Conservation (phyloP, 148 eudicot genomes). For the Spergularia bocconei region DNA sequence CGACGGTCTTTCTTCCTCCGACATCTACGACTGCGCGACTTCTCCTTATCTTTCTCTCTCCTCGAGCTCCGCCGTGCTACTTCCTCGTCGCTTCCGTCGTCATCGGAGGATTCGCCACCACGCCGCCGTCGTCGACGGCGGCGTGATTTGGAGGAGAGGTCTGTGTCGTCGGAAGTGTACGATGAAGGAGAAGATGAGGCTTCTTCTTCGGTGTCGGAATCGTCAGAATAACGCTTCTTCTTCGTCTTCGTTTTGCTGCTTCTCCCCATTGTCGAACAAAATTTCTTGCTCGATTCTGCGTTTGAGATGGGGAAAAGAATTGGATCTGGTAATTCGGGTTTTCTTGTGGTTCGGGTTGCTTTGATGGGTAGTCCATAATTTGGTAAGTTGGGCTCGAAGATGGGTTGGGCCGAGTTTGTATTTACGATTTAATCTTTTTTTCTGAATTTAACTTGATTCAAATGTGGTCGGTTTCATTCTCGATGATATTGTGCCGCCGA, state of each 20-base stretch:
- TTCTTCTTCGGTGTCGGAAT: constrained; percentile 10
- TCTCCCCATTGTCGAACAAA: constrained; percentile 23
- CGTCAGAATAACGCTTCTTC: constrained; percentile 10
- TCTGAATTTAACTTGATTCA: no score
- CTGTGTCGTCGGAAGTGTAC: constrained; percentile 14
- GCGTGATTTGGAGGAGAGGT: constrained; percentile 20
- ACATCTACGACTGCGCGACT: constrained; percentile 8
- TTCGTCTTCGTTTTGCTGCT: constrained; percentile 13
- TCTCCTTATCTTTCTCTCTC: constrained; percentile 38
- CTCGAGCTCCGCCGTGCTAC: constrained; percentile 18
- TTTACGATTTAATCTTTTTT: no score
- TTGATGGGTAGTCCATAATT: no score
- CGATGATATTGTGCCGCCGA: no score
- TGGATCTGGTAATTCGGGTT: no score
- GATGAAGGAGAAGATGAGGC: constrained; percentile 21
- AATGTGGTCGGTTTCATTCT: no score
- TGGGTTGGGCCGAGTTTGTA: no score
- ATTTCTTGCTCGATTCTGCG: no score
- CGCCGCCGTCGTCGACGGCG: constrained; percentile 8
- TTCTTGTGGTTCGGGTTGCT: no score
- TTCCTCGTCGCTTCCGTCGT: constrained; percentile 12
- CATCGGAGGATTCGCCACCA: neutral
- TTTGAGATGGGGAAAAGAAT: no score
- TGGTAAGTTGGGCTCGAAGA: no score
- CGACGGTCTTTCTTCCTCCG: constrained; percentile 21